Base-by-base conservation (phyloP, 2,329 filamentous ascomycete genomes). In the Penicillium sp. region DNA sequence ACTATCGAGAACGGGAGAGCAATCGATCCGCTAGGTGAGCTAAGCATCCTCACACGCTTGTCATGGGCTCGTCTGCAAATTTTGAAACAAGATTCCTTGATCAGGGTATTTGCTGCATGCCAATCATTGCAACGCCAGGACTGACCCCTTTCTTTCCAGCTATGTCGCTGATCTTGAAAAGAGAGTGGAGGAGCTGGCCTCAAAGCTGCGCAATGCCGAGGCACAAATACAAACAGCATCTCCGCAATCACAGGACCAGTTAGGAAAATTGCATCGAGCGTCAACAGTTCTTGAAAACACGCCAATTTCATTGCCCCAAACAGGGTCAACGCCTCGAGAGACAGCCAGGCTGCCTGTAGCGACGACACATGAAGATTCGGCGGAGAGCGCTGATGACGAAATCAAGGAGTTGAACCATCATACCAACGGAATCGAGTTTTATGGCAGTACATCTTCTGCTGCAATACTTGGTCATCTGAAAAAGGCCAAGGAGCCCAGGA, bases 381-480 rank as follows among this genome's bases (percentile, higher is more conserved):
- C 56, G 1, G 66, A 65, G 7, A 59, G 57, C 24, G 49, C 49
- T 18, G 65, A 53, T 42, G 65, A 72, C 24, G 72, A 75, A 45
- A 65, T 75, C 36, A 68, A 66, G 4, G 72, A 73, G 27, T 61
- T 75, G 34, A 76, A 75, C 48, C 64, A 64, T 9, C 72, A 75
- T 39, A 77, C 73, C 0, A 69, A 68, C 27, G 70, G 67, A 45
- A 67, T 74, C 29, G 74, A 76, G 51, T 76, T 74, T 34, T 73
- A 76, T 49, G 74, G 74, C 4, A 73, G 68, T 49, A 73, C 73
- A 1, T 76, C 74, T 0, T 72, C 71, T 2, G 68, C 74, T 1
- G 72, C 74, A 4, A 65, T 74, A 2, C 63, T 76, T 8, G 72
- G 69, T 2, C 68, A 71, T 44, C 57, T 76, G 4, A 64, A 72